Percentiles rank a stretch among this genome's conserved stretches.
Evolutionary conservation across 2,329 filamentous ascomycete genomes (phyloP).

Genomic region (Neonectria neomacrospora): DNA sequence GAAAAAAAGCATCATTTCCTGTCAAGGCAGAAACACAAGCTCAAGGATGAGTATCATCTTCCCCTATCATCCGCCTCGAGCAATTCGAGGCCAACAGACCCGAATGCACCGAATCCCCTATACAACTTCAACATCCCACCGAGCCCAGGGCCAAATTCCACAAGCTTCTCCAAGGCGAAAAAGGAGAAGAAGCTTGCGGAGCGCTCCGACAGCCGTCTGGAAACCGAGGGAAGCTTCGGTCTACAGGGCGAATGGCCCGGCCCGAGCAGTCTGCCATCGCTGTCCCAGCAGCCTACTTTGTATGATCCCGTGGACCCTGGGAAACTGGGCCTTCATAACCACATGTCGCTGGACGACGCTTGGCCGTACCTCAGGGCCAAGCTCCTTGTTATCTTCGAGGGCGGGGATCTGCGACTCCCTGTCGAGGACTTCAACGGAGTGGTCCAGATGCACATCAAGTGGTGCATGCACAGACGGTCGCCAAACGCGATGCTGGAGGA

Average conservation of each 20-base stretch:
- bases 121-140: conserved; percentile 83
- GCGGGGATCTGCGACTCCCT: conserved; percentile 81
- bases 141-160: conserved; percentile 73
- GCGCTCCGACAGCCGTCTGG: conserved; percentile 62
- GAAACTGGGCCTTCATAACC: conserved; percentile 70
- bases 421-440: conserved; percentile 86
- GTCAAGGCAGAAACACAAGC: conserved; percentile 81
- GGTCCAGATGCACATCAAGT: conserved; percentile 81
- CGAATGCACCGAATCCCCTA: conserved; percentile 77
- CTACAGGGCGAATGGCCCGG: conserved; percentile 62
- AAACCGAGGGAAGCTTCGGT: conserved; percentile 61
- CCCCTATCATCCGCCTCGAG: conserved; percentile 80
- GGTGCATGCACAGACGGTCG: conserved; percentile 78
- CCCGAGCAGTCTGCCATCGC: conserved; percentile 62
- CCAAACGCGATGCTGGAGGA: conserved; percentile 80
- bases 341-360: conserved; percentile 80
- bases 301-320: conserved; percentile 66
- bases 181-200: conserved; percentile 87
- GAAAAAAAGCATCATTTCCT: conserved; percentile 84
- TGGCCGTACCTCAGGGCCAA: conserved; percentile 85
- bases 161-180: conserved; percentile 82
- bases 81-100: conserved; percentile 80
- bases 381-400: conserved; percentile 81
- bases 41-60: conserved; percentile 78
- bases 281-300: conserved; percentile 56